phyloP scores from a whole-genome alignment of 345 rosid genomes.

The Salix dunnii region DNA sequence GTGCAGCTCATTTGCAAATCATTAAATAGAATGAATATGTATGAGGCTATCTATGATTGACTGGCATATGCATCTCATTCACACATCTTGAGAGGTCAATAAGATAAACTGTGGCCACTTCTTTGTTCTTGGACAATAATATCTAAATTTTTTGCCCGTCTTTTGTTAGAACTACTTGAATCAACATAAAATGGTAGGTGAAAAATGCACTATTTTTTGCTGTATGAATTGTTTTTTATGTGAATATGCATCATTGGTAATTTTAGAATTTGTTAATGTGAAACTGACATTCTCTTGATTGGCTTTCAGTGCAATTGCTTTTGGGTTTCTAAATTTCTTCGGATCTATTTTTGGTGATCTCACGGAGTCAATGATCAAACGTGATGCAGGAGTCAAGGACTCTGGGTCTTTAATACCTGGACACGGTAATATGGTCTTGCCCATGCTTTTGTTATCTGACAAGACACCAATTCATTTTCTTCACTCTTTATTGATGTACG shows the following conservation, averaged over 20 bases:
- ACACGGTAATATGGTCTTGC: constrained; percentile 50
- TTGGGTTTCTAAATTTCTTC: constrained; percentile 77
- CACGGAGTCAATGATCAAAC: constrained; percentile 92
- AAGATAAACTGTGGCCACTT: neutral
- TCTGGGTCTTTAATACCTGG: constrained; percentile 96
- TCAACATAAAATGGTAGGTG: neutral
- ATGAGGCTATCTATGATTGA: neutral
- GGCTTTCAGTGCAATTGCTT: constrained; percentile 64
- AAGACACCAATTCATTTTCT: neutral
- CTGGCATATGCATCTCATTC: neutral
- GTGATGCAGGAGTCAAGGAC: constrained; percentile 97
- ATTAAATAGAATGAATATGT: no score
- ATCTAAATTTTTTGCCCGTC: neutral
- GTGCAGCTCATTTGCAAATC: no score
- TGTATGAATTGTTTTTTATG: neutral
- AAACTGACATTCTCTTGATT: constrained; percentile 16
- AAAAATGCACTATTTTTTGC: neutral
- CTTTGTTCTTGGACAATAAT: neutral
- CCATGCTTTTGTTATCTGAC: neutral
- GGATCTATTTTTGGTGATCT: constrained; percentile 95
- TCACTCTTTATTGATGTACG: neutral
- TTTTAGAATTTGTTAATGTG: neutral
- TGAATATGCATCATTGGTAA: neutral
- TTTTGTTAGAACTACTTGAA: neutral
- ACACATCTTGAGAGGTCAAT: neutral